Evolutionary conservation across 2,329 filamentous ascomycete genomes (phyloP), one percentile per base, ranked within the genome.

Genomic region (Colletotrichum theobromicola): DNA sequence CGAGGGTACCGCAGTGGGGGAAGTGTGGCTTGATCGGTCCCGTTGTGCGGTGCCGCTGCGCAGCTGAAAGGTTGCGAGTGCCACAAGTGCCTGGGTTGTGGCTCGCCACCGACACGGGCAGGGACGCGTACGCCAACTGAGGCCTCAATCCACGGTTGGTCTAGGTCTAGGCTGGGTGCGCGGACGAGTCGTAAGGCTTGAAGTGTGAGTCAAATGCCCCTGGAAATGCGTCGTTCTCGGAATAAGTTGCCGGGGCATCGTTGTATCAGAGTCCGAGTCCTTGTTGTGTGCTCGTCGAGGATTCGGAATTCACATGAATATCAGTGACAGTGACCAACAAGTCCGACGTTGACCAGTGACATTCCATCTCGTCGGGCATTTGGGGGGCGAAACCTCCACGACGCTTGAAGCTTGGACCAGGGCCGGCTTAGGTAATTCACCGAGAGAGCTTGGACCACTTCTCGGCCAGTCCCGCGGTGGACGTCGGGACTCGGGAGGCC

Each of bases 101-200:
- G 67, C 55, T 58, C 62, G 72, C 68, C 72, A 74, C 72, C 35
- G 53, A 61, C 57, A 37, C 28, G 32, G 61, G 34, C 18, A 58
- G 50, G 72, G 61, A 62, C 68, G 62, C 72, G 72, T 68, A 74
- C 62, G 62, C 72, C 67, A 70, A 34, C 26, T 37, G 61, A 74
- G 68, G 67, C 62, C 72, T 67, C 62, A 62, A 24, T 32, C 30
- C 32, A 21, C 7, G 9, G 34, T 15, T 42, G 30, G 67, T 66
- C 24, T 67, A 32, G 42, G 42, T 32, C 30, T 32, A 32, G 30
- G 30, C 24, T 50, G 66, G 46, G 26, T 74, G 26, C 55, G 72
- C 12, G 68, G 61, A 72, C 55, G 15, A 53, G 55, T 72, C 53
- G 68, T 72, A 61, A 67, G 72, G 69, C 62, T 57, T 34, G 34